Percentiles rank a stretch among this genome's conserved stretches.
Conservation (phyloP, 1,284 basidiomycete genomes). For the Leucoagaricus sp. region DNA sequence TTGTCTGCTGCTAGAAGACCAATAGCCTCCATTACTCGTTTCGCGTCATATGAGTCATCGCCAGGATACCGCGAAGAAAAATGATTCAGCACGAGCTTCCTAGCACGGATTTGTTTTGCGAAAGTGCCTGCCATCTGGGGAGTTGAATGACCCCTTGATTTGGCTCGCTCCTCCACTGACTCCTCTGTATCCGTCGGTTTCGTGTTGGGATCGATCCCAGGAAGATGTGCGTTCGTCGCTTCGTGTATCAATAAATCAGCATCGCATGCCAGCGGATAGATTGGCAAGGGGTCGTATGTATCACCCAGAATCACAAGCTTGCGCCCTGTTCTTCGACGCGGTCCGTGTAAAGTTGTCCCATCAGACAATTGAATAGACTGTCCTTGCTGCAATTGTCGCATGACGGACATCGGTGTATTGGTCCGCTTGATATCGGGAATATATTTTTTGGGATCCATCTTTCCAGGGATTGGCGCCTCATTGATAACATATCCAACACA, state of each 20-base stretch:
- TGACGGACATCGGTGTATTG: constrained; percentile 69
- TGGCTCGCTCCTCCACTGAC: constrained; percentile 68
- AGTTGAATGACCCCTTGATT: constrained; percentile 87
- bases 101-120: constrained; percentile 68
- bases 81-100: constrained; percentile 80
- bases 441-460: constrained; percentile 68
- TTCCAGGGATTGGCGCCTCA: constrained; percentile 77
- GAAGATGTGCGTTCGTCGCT: constrained; percentile 89
- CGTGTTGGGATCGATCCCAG: constrained; percentile 57
- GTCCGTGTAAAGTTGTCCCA: constrained; percentile 77
- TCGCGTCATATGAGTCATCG: constrained; percentile 49
- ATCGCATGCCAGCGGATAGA: constrained; percentile 55
- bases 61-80: constrained; percentile 73
- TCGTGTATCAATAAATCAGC: constrained; percentile 83
- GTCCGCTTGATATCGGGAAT: constrained; percentile 68
- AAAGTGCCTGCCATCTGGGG: constrained; percentile 90
- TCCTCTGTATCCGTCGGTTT: constrained; percentile 60
- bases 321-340: constrained; percentile 63
- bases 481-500: constrained; percentile 85
- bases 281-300: constrained; percentile 74
- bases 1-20: constrained; percentile 51
- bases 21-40: constrained; percentile 62
- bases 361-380: constrained; percentile 75
- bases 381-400: constrained; percentile 72
- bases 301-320: constrained; percentile 83